phyloP scores from a whole-genome alignment of 1,139 yeast genomes.

The Diutina neorugosa region DNA sequence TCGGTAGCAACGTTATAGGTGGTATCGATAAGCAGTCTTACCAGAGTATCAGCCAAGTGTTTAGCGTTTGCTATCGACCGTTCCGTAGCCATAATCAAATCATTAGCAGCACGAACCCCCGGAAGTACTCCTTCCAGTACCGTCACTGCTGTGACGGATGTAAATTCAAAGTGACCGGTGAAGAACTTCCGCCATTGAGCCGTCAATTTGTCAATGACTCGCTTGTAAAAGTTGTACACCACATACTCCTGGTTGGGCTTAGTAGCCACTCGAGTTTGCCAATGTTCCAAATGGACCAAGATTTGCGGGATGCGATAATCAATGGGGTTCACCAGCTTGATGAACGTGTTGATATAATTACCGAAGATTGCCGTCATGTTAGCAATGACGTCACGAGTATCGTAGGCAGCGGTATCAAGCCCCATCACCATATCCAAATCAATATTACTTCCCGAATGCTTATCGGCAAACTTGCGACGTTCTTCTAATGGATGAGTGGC shows the following conservation, averaged over 20 bases:
- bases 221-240: constrained; percentile 35
- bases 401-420: constrained; percentile 3
- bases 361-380: constrained; percentile 48
- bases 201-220: constrained; percentile 39
- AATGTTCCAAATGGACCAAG: constrained; percentile 27
- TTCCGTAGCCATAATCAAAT: constrained; percentile 24
- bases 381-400: constrained; percentile 32
- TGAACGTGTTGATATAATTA: constrained; percentile 23
- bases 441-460: background rate
- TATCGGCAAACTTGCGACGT: constrained; percentile 9
- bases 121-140: constrained; percentile 27
- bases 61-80: constrained; percentile 15
- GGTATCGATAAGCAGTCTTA: constrained; percentile 25
- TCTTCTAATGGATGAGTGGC: constrained; percentile 24
- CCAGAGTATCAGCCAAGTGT: constrained; percentile 9
- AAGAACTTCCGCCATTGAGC: constrained; percentile 50
- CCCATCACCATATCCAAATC: background rate
- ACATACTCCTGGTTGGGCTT: constrained; percentile 60
- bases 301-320: constrained; percentile 26
- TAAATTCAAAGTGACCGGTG: constrained; percentile 37
- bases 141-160: constrained; percentile 37
- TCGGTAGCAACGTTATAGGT: constrained; percentile 29
- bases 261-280: constrained; percentile 24
- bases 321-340: constrained; percentile 25
- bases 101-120: constrained; percentile 22